Percentiles rank a stretch among this genome's conserved stretches.
phyloP scores from a whole-genome alignment of 2,329 filamentous ascomycete genomes.

The Bipolaris oryzae region DNA sequence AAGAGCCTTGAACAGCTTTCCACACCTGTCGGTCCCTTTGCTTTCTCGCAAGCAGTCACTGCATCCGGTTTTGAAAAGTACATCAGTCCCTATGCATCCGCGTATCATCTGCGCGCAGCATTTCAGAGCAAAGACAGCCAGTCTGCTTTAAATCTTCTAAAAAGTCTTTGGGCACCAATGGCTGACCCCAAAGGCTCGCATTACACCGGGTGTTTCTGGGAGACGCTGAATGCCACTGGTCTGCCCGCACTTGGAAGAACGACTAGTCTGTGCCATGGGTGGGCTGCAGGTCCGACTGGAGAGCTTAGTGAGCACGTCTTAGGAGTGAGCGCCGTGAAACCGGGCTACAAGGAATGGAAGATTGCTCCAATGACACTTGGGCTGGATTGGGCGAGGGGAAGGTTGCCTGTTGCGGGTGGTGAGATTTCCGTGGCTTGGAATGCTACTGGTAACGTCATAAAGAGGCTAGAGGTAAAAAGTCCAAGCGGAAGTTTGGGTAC shows the following conservation, averaged over 20 bases:
- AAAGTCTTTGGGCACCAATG: neutral
- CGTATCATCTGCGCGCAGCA: slow-evolving; percentile 3
- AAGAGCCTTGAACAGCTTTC: neutral
- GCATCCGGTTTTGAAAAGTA: neutral
- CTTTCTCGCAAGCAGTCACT: neutral
- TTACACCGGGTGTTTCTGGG: neutral
- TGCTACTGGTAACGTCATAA: neutral
- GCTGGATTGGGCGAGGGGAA: neutral
- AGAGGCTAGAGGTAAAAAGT: neutral
- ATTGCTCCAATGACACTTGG: neutral
- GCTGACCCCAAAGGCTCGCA: neutral
- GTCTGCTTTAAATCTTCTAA: neutral
- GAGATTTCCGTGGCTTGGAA: neutral
- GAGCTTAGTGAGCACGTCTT: neutral
- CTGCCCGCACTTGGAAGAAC: neutral
- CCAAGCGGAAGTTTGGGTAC: neutral
- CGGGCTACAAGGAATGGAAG: neutral
- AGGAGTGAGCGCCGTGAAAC: neutral
- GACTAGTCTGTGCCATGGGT: neutral
- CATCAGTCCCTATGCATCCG: slow-evolving; percentile 1
- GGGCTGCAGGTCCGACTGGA: neutral
- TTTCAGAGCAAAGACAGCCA: neutral
- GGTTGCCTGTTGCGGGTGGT: neutral
- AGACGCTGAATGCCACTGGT: neutral
- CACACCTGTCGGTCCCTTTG: neutral